phyloP scores from a whole-genome alignment of 2,329 filamentous ascomycete genomes.

The Sclerotinia nivalis region DNA sequence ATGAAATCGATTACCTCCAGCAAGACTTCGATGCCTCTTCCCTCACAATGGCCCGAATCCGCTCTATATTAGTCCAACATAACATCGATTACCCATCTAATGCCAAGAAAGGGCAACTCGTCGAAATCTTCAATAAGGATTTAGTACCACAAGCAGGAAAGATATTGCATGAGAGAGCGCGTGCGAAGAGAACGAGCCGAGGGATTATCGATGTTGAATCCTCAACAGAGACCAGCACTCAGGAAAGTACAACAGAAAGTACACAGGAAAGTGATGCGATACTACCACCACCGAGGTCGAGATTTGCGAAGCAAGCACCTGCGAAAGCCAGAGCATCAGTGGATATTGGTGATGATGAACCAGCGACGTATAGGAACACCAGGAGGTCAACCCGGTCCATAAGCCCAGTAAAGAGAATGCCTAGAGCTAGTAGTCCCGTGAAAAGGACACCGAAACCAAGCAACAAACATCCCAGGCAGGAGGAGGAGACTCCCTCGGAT shows the following conservation, averaged over 20 bases:
- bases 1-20: conserved; percentile 71
- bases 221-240: conserved; percentile 42
- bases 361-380: conserved; percentile 28
- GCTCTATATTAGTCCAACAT: conserved; percentile 88
- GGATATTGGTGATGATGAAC: conserved; percentile 24
- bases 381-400: conserved; percentile 58
- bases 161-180: conserved; percentile 71
- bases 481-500: conserved; percentile 53
- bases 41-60: conserved; percentile 83
- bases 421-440: conserved; percentile 50
- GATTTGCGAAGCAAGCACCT: conserved; percentile 53
- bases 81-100: conserved; percentile 82
- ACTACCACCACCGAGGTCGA: conserved; percentile 52
- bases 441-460: conserved; percentile 58
- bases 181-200: conserved; percentile 80
- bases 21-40: conserved; percentile 80
- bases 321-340: conserved; percentile 46
- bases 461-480: conserved; percentile 53
- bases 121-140: conserved; percentile 79
- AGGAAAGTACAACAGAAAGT: conserved; percentile 40
- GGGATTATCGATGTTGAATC: conserved; percentile 73
- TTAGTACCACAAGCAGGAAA: conserved; percentile 77
- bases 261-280: conserved; percentile 44
- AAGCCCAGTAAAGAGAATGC: conserved; percentile 52
- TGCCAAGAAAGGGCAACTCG: conserved; percentile 86